Evolutionary conservation across 768 basidiomycete species (phyloP).

Genomic region (Amyloporia xantha): DNA sequence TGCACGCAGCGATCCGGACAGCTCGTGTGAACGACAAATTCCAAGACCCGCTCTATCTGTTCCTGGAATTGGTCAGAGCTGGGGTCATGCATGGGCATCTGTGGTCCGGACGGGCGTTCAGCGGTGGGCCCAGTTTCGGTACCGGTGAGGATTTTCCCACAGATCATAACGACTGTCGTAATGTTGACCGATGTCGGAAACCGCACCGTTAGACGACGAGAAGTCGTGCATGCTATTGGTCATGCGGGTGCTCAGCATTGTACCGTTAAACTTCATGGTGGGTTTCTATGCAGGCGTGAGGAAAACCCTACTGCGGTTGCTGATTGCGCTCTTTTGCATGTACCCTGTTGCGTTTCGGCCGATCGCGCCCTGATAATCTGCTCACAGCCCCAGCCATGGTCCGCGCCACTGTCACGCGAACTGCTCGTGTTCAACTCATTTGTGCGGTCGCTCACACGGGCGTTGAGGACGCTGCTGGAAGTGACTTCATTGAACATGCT

Average conservation of each 20-base stretch:
- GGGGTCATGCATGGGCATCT: constrained; percentile 93
- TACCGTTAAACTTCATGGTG: constrained; percentile 92
- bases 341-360: neutral
- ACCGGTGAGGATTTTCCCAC: constrained; percentile 53
- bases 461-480: constrained; percentile 85
- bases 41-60: constrained; percentile 92
- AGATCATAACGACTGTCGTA: constrained; percentile 16
- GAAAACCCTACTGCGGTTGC: constrained; percentile 4
- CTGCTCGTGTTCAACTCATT: constrained; percentile 98
- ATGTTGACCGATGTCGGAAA: constrained; percentile 19
- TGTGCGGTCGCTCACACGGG: constrained; percentile 84
- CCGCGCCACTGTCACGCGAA: constrained; percentile 93
- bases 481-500: constrained; percentile 91
- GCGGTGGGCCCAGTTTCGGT: constrained; percentile 94
- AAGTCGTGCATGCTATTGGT: constrained; percentile 92
- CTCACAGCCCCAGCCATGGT: constrained; percentile 80
- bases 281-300: constrained; percentile 18
- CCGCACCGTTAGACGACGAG: constrained; percentile 65
- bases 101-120: constrained; percentile 84
- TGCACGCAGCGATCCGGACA: constrained; percentile 72
- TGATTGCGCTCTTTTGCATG: constrained; percentile 5
- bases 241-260: constrained; percentile 93
- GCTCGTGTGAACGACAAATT: constrained; percentile 95
- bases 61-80: constrained; percentile 92
- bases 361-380: constrained; percentile 13